Evolutionary conservation across 1,284 basidiomycete genomes (phyloP).

Genomic region (Apiotrichum akiyoshidainum): DNA sequence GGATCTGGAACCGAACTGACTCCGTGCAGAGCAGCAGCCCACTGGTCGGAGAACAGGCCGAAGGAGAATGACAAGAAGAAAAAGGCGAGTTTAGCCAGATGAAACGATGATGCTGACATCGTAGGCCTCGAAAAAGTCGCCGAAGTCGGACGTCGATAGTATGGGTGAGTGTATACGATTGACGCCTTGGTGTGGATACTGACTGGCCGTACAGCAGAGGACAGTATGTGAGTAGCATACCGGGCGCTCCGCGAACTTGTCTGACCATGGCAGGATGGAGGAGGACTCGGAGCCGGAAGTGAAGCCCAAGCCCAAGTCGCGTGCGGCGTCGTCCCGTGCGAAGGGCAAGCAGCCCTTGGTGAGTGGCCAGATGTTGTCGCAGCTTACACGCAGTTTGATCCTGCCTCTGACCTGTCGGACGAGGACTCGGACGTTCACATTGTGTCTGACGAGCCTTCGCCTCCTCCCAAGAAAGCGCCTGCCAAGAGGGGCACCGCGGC

Average conservation of each 20-base stretch:
- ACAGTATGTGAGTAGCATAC: slow-evolving; percentile 19
- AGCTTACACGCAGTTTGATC: not conserved
- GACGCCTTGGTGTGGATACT: not conserved
- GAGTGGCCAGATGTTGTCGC: slow-evolving; percentile 16
- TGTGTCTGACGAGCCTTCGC: not conserved
- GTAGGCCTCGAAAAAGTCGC: slow-evolving; percentile 53
- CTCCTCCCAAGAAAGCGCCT: slow-evolving; percentile 4
- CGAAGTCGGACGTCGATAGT: slow-evolving; percentile 66
- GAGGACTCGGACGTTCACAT: slow-evolving; percentile 1
- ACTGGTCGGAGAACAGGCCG: not conserved
- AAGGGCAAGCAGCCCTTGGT: slow-evolving; percentile 58
- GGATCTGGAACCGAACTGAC: slow-evolving; percentile 33
- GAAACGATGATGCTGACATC: not conserved
- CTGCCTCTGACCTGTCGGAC: not conserved
- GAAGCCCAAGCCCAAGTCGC: slow-evolving; percentile 39
- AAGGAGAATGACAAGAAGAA: slow-evolving; percentile 16
- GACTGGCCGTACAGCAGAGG: slow-evolving; percentile 23
- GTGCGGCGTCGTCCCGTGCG: not conserved
- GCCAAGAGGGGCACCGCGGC: not conserved
- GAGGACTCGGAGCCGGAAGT: slow-evolving; percentile 45
- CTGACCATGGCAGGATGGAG: slow-evolving; percentile 39
- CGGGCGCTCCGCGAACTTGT: not conserved
- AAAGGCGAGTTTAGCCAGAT: slow-evolving; percentile 41
- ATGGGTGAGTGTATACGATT: slow-evolving; percentile 60
- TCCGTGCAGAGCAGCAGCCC: not conserved